Percentiles rank a stretch among this genome's conserved stretches.
These are phyloP conservation scores for Zygoascus tannicola DNA, from an alignment of 805 yeast species.

Conservation along the genomic window DNA sequence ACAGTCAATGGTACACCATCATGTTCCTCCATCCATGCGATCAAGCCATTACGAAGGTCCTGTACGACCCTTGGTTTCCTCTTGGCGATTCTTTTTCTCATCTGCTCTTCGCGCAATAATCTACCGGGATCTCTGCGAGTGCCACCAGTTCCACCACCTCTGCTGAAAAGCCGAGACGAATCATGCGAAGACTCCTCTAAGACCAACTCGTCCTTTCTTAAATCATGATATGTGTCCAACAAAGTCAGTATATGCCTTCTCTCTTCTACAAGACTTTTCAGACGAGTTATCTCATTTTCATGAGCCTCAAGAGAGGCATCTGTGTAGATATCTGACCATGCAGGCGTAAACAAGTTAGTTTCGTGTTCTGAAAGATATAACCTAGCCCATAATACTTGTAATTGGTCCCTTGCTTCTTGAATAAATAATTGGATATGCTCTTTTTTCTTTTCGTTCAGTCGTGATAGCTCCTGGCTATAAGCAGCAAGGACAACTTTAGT, in stretches of 20 bases:
- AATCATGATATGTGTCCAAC: conserved; percentile 45
- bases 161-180: conserved; percentile 65
- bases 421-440: conserved; percentile 62
- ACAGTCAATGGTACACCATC: conserved; percentile 27
- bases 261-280: conserved; percentile 42
- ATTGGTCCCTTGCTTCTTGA: conserved; percentile 47
- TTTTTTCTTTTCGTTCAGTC: conserved; percentile 52
- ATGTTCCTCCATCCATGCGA: conserved; percentile 36
- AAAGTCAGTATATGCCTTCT: conserved; percentile 47
- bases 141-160: conserved; percentile 31
- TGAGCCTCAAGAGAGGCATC: conserved; percentile 56
- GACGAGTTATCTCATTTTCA: conserved; percentile 47
- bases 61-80: conserved; percentile 56
- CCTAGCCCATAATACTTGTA: conserved; percentile 52
- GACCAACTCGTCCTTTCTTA: conserved; percentile 50
- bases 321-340: conserved; percentile 36
- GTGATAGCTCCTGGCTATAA: conserved; percentile 45
- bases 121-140: conserved; percentile 46
- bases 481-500: conserved; percentile 40
- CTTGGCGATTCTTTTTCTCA: conserved; percentile 57
- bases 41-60: conserved; percentile 40
- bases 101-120: conserved; percentile 67
- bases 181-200: conserved; percentile 67
- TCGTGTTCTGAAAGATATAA: conserved; percentile 51
- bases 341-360: conserved; percentile 38